Evolutionary conservation across 164 flowering plant species (phyloP).

Genomic region (Annona squamosa): DNA sequence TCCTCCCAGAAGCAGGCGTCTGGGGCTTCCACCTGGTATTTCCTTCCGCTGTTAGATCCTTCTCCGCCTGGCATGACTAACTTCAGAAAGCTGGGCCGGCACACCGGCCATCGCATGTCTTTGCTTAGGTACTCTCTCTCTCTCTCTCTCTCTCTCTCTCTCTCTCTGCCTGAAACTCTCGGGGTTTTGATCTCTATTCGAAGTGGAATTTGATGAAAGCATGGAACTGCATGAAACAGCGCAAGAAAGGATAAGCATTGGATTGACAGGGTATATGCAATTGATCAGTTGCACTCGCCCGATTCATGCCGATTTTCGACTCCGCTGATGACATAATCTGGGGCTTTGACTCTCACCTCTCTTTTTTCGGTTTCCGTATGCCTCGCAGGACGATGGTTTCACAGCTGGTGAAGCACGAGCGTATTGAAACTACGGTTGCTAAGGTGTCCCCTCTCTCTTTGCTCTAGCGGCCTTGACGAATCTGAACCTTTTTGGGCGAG

Average conservation of each 20-base stretch:
- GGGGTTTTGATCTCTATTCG: background rate
- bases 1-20: no score
- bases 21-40: no score
- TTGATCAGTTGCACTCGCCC: background rate
- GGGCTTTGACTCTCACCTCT: background rate
- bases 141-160: background rate
- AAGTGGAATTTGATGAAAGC: background rate
- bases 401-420: conserved; percentile 90
- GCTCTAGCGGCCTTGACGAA: no score
- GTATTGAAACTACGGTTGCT: conserved; percentile 90
- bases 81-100: conserved; percentile 64
- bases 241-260: no score
- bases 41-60: background rate
- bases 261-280: no score
- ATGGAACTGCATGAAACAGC: background rate
- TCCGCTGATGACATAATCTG: background rate
- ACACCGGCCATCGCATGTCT: conserved; percentile 72
- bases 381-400: conserved; percentile 84
- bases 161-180: background rate
- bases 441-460: conserved; percentile 36
- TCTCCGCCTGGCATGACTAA: conserved; percentile 36
- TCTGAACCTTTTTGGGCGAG: background rate
- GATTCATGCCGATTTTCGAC: background rate
- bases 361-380: background rate
- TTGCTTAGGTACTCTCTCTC: conserved; percentile 49